Base-by-base conservation (phyloP, 805 yeast genomes). In the Wickerhamomyces pijperi region DNA sequence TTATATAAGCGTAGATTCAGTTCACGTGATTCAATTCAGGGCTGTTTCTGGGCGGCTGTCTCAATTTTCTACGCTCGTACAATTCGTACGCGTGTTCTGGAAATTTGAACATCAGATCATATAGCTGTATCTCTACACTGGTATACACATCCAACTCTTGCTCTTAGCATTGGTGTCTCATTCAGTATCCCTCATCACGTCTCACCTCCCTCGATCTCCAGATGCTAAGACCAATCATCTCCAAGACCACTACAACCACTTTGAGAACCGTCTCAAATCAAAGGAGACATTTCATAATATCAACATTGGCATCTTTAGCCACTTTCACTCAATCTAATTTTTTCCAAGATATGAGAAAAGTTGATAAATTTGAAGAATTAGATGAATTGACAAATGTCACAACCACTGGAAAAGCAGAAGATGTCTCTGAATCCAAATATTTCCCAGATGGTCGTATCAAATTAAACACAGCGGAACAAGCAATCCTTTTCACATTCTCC, bases 371-470 rank as follows among this genome's bases (percentile, higher is more conserved):
- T 74, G 81, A 67, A 42, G 56, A 58, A 17, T 14, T 14, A 11
- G 29, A 25, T 7, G 14, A 7, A 25, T n/a, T 29, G 48, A 43
- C 33, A 55, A 55, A 18, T n/a, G n/a, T n/a, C n/a, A 55, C 52
- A 20, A 41, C 50, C 39, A 46, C 43, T 7, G 55, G 50, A 35
- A 43, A 49, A 46, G 67, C 7, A 28, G 7, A 28, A 28, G 7
- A 28, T n/a, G 17, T 5, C 13, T 9, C 29, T 8, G 34, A 70
- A 67, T 49, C 60, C 2, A 28, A 32, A 59, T n/a, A 47, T 68
- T 32, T 85, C 80, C 58, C 80, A 80, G 51, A 47, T 2, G 86
- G 84, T 2, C 94, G 87, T 55, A 78, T 90, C 11, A 94, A 94
- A 3, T 63, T 88, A 37, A 72, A 74, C 46, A 42, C 54, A 1